phyloP scores from a whole-genome alignment of 192 early-diverging fungal species.

The Podila epigama region DNA sequence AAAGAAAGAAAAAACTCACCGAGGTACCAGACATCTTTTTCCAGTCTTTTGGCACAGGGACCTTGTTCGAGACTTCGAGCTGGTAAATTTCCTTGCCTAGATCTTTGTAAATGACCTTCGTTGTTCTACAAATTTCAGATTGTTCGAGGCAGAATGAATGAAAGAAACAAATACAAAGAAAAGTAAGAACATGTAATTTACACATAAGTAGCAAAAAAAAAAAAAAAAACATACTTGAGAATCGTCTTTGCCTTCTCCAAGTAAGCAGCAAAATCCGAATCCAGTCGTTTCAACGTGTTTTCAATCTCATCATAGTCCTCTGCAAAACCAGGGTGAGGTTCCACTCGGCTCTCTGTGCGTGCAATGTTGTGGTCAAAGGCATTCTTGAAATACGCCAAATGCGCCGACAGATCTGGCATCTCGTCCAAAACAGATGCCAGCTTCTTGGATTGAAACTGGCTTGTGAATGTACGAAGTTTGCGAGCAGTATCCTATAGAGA shows the following conservation, averaged over 20 bases:
- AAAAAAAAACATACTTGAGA: conserved; percentile 59
- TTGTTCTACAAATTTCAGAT: conserved; percentile 54
- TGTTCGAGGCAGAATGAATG: too few species aligned
- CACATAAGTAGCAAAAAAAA: neutral
- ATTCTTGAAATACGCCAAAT: conserved; percentile 74
- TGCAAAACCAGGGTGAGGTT: conserved; percentile 78
- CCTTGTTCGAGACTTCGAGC: conserved; percentile 82
- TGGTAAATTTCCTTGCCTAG: conserved; percentile 97
- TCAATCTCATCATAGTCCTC: conserved; percentile 78
- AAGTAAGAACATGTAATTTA: neutral
- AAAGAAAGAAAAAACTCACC: conserved; percentile 48
- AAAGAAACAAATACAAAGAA: neutral
- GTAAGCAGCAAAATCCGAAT: conserved; percentile 72
- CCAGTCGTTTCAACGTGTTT: conserved; percentile 63
- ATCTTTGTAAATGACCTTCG: conserved; percentile 82
- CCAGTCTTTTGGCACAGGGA: conserved; percentile 83
- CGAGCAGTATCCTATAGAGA: conserved; percentile 42
- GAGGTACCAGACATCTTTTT: conserved; percentile 78
- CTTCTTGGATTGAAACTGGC: conserved; percentile 63
- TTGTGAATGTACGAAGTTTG: conserved; percentile 34
- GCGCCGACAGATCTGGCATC: conserved; percentile 62
- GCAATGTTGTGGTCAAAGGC: conserved; percentile 80
- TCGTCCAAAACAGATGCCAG: conserved; percentile 55
- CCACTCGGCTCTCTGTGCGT: conserved; percentile 62
- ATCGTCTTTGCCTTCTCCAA: conserved; percentile 68